Conservation (phyloP, 2,329 filamentous ascomycete genomes). For the Zymoseptoria crescenta region DNA sequence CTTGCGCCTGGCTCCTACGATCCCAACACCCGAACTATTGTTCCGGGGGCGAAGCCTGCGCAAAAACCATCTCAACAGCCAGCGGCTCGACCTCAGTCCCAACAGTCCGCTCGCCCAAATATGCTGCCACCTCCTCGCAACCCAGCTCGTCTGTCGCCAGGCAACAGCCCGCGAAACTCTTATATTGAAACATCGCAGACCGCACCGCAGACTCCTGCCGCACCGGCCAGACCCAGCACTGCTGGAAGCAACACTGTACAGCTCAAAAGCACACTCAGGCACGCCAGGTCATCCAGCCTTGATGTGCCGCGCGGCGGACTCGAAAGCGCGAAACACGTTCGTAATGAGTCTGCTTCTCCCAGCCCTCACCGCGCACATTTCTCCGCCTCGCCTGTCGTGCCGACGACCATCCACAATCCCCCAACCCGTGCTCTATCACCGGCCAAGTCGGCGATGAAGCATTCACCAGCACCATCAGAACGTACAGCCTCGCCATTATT, state of each 20-base stretch:
- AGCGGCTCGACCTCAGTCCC: not conserved
- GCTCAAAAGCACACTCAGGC: not conserved
- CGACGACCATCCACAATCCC: slow-evolving; percentile 57
- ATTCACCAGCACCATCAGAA: slow-evolving; percentile 47
- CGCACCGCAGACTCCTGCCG: slow-evolving; percentile 20
- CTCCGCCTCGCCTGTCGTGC: slow-evolving; percentile 48
- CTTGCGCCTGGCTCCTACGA: slow-evolving; percentile 23
- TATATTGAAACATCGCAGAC: slow-evolving; percentile 28
- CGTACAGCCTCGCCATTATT: slow-evolving; percentile 39
- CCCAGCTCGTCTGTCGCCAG: slow-evolving; percentile 25
- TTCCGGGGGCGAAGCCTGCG: slow-evolving; percentile 10
- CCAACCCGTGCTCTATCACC: slow-evolving; percentile 65
- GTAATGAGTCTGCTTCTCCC: slow-evolving; percentile 27
- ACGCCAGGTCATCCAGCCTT: slow-evolving; percentile 25
- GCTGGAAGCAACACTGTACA: not conserved
- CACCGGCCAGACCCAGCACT: slow-evolving; percentile 20
- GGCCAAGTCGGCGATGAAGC: slow-evolving; percentile 68
- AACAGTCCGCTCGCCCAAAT: slow-evolving; percentile 4
- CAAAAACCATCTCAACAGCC: not conserved
- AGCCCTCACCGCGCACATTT: slow-evolving; percentile 67
- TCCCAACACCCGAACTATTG: slow-evolving; percentile 25
- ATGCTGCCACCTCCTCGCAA: slow-evolving; percentile 25
- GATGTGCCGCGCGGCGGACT: slow-evolving; percentile 24
- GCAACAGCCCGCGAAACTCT: slow-evolving; percentile 21
- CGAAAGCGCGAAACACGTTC: slow-evolving; percentile 11